phyloP scores from a whole-genome alignment of 345 rosid species.

The Hypericum androsaemum region DNA sequence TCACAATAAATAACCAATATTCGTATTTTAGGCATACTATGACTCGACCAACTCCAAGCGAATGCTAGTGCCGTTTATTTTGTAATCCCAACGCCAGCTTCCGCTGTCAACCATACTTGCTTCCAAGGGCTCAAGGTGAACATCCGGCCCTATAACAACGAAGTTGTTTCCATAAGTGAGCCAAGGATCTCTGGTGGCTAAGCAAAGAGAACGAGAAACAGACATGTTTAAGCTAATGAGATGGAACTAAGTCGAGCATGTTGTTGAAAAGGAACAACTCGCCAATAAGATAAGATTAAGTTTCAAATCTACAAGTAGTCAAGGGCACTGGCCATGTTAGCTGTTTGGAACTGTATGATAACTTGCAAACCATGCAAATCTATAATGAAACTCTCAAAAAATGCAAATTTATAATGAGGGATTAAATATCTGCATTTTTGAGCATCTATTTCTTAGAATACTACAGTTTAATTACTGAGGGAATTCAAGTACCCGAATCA shows the following conservation, averaged over 20 bases:
- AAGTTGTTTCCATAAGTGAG: too few relatives aligned
- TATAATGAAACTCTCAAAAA: conserved; percentile 2
- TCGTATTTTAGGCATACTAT: conserved; percentile 12
- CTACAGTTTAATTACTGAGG: too few relatives aligned
- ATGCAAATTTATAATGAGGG: conserved; percentile 4
- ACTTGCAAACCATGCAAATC: neutral
- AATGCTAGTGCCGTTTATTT: conserved; percentile 44
- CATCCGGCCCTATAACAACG: conserved; percentile 34
- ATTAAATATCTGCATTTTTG: too few relatives aligned
- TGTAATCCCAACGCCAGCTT: conserved; percentile 88
- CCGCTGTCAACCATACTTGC: conserved; percentile 46
- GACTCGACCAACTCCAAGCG: conserved; percentile 43
- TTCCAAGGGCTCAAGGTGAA: conserved; percentile 43
- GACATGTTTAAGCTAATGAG: too few relatives aligned
- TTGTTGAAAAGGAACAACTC: too few relatives aligned
- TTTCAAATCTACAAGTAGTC: too few relatives aligned
- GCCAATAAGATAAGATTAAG: too few relatives aligned
- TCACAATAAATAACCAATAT: conserved; percentile 32
- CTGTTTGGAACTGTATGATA: neutral
- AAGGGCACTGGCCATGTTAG: too few relatives aligned
- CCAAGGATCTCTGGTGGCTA: too few relatives aligned
- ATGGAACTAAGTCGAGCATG: too few relatives aligned
- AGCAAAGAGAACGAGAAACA: too few relatives aligned
- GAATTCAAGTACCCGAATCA: conserved; percentile 30
- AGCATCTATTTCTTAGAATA: too few relatives aligned